Evolutionary conservation across 176 grass and related monocot species (phyloP), one percentile per base, ranked within the genome.

Genomic region (Thalia dealbata): DNA sequence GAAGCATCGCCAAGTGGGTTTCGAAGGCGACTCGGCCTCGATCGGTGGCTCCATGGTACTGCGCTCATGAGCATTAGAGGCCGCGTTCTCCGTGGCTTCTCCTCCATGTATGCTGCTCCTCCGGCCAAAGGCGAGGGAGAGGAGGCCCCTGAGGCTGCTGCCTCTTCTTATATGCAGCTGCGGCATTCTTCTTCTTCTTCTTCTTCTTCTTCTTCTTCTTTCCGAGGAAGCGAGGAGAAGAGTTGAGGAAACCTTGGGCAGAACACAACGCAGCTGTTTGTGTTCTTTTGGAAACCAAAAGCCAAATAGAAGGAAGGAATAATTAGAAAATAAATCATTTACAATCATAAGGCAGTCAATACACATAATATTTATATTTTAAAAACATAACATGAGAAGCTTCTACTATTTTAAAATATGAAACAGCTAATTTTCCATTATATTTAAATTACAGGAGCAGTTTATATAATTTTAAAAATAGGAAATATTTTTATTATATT

Each of bases 1-100:
- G 30, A 75, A 75, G 56, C 73, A 75, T 61, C 73, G 38, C 73
- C 73, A 75, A 11, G 21, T 61, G 14, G 73, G 56, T 25, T 75
- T 75, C 35, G 3, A 9, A 14, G 73, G n/a, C 38, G 35, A 35
- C 13, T 45, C 62, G 32, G 22, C 38, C 3, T 75, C 73, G 2
- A 14, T 7, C 32, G 19, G 0, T 10, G n/a, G 11, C 68, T 50
- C 68, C 68, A 16, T 22, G 3, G 42, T 11, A 6, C 25, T 50
- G 23, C 10, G 2, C 22, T 50, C 73, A 42, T 18, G 55, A 10
- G 14, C 30, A 14, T n/a, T n/a, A n/a, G 72, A 5, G 19, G 52
- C 61, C 21, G 54, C 55, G 7, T 22, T 41, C 8, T 35, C 52
- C 3, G 21, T 29, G 18, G 38, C 10, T 4, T 21, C 15, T n/a